phyloP scores from a whole-genome alignment of 306 rosid genomes.

The Castanospermum australe region DNA sequence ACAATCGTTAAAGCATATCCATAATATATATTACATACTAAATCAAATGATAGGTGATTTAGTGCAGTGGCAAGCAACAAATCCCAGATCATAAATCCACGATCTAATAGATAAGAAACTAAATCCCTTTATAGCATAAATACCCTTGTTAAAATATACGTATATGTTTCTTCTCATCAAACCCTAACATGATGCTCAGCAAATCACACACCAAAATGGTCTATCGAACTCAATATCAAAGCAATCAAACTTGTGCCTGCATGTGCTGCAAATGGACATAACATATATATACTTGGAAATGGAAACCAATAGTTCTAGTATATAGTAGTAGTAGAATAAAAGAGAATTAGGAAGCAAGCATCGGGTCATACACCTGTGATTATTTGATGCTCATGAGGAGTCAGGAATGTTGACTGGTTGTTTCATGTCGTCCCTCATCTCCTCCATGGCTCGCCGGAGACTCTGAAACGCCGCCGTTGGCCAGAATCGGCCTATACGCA shows the following conservation, averaged over 20 bases:
- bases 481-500: slow-evolving; percentile 43
- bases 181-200: slow-evolving; percentile 38
- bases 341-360: not conserved
- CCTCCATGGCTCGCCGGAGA: slow-evolving; percentile 35
- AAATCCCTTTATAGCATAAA: not conserved
- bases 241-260: slow-evolving; percentile 41
- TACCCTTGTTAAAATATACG: not conserved
- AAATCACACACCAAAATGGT: slow-evolving; percentile 32
- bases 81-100: not conserved
- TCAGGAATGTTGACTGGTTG: slow-evolving; percentile 29
- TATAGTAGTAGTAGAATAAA: not conserved
- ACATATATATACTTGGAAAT: slow-evolving; percentile 22
- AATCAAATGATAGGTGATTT: not conserved
- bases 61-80: not conserved
- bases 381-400: not conserved
- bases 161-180: slow-evolving; percentile 26
- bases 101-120: not conserved
- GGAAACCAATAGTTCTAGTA: not conserved
- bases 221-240: slow-evolving; percentile 32
- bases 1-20: not conserved
- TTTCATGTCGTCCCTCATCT: slow-evolving; percentile 34
- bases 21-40: too few species aligned
- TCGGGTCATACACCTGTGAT: slow-evolving; percentile 29
- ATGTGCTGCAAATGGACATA: slow-evolving; percentile 25
- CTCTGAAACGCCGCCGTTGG: slow-evolving; percentile 15